Conservation (phyloP, 148 eudicot genomes). For the Amaranthus hypochondriacus region DNA sequence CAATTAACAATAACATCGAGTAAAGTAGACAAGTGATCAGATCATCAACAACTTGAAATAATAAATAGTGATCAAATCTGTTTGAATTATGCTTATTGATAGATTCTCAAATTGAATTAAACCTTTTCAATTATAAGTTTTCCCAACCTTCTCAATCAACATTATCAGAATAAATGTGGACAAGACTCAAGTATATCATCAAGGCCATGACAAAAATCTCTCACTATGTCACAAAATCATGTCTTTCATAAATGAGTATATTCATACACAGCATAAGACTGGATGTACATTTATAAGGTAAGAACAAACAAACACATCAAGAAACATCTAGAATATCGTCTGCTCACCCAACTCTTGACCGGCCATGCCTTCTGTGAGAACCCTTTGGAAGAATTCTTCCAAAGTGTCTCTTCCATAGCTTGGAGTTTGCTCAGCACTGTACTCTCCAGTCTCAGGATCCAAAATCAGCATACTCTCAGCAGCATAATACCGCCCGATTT, state of each 20-base stretch:
- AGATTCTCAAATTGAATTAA: background rate
- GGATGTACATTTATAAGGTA: constrained; percentile 16
- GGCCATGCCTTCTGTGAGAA: constrained; percentile 77
- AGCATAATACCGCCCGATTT: constrained; percentile 92
- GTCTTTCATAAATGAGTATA: background rate
- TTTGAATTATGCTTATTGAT: background rate
- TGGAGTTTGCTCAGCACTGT: constrained; percentile 71
- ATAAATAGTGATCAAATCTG: no score
- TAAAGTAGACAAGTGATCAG: background rate
- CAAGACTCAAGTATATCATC: background rate
- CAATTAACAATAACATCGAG: background rate
- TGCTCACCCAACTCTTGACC: constrained; percentile 97
- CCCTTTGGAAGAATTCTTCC: constrained; percentile 80
- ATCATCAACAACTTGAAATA: background rate
- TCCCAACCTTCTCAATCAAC: background rate
- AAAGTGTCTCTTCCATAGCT: constrained; percentile 88
- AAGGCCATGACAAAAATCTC: constrained; percentile 1
- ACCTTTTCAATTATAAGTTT: background rate
- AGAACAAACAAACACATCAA: constrained; percentile 7
- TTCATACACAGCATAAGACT: constrained; percentile 14
- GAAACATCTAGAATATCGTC: constrained; percentile 40
- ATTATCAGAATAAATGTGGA: background rate
- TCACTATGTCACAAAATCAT: background rate
- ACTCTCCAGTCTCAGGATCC: constrained; percentile 81
- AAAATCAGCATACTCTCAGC: constrained; percentile 91